Conservation (phyloP, 2,329 filamentous ascomycete genomes). For the Ceratocystis huliohia region DNA sequence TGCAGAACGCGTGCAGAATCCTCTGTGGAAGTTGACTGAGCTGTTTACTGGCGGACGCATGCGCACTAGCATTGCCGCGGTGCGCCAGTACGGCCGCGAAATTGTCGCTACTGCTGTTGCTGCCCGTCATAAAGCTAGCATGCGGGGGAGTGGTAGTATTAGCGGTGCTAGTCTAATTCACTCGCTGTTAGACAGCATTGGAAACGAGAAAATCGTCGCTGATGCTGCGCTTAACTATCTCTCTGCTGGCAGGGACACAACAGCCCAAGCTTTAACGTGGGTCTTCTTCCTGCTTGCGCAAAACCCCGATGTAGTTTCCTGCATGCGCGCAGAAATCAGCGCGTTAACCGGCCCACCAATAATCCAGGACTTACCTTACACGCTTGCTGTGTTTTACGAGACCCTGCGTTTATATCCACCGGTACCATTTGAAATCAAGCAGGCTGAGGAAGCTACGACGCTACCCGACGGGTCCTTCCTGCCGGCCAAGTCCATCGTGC, state of each 20-base stretch:
- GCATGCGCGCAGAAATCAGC: constrained; percentile 34
- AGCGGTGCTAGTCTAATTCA: constrained; percentile 44
- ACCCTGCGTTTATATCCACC: constrained; percentile 49
- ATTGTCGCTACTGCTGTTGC: constrained; percentile 44
- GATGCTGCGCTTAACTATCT: constrained; percentile 55
- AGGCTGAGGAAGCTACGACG: constrained; percentile 38
- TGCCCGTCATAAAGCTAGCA: constrained; percentile 25
- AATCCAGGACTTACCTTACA: constrained; percentile 40
- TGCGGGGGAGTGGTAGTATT: constrained; percentile 14
- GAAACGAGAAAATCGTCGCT: constrained; percentile 43
- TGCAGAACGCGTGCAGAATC: constrained; percentile 52
- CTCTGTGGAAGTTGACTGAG: constrained; percentile 49
- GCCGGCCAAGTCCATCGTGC: constrained; percentile 39
- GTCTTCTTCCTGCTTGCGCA: constrained; percentile 47
- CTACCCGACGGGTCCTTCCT: constrained; percentile 50
- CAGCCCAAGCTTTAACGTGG: constrained; percentile 53
- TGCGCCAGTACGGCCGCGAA: constrained; percentile 42
- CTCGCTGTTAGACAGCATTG: constrained; percentile 45
- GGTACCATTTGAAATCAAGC: constrained; percentile 54
- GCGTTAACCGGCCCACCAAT: constrained; percentile 23
- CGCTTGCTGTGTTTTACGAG: constrained; percentile 51
- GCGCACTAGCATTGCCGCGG: constrained; percentile 35
- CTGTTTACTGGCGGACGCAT: constrained; percentile 37
- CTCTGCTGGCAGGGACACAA: constrained; percentile 52
- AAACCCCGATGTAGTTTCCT: constrained; percentile 32